Evolutionary conservation across 108 stramenopile genomes (phyloP).

Genomic region (Nitzschia inconspicua): DNA sequence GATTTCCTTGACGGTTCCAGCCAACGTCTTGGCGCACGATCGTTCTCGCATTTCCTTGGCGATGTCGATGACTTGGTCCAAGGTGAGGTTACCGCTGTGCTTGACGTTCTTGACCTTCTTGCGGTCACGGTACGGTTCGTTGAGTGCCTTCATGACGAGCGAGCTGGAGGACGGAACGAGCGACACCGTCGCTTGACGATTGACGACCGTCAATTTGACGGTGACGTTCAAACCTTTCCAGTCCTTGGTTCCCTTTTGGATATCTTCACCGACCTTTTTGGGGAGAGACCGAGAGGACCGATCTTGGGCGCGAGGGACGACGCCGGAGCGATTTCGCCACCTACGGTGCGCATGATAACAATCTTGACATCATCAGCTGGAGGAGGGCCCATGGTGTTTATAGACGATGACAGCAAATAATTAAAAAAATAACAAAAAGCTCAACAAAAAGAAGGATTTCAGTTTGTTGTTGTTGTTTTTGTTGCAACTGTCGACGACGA

Average conservation of each 20-base stretch:
- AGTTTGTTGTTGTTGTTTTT: too few species aligned
- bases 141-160: slow-evolving; percentile 99
- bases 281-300: slow-evolving; percentile 99
- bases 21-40: slow-evolving; percentile 92
- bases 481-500: slow-evolving; percentile 8
- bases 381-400: slow-evolving; percentile 98
- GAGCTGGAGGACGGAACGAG: slow-evolving; percentile 98
- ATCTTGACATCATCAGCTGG: slow-evolving; percentile 93
- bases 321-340: slow-evolving; percentile 98
- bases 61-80: slow-evolving; percentile 98
- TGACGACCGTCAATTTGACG: slow-evolving; percentile 99
- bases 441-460: too few species aligned
- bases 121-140: slow-evolving; percentile 99
- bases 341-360: slow-evolving; percentile 98
- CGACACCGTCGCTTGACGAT: slow-evolving; percentile 98
- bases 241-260: slow-evolving; percentile 99
- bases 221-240: slow-evolving; percentile 99
- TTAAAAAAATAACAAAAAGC: slow-evolving; percentile 4
- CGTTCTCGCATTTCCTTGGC: slow-evolving; percentile 97
- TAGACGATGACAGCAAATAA: slow-evolving; percentile 80
- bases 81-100: slow-evolving; percentile 99
- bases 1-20: slow-evolving; percentile 99
- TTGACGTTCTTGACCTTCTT: slow-evolving; percentile 99
- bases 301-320: slow-evolving; percentile 99
- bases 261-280: slow-evolving; percentile 99